phyloP scores from a whole-genome alignment of 257 asterid genomes.

The Euphrasia confusa region DNA sequence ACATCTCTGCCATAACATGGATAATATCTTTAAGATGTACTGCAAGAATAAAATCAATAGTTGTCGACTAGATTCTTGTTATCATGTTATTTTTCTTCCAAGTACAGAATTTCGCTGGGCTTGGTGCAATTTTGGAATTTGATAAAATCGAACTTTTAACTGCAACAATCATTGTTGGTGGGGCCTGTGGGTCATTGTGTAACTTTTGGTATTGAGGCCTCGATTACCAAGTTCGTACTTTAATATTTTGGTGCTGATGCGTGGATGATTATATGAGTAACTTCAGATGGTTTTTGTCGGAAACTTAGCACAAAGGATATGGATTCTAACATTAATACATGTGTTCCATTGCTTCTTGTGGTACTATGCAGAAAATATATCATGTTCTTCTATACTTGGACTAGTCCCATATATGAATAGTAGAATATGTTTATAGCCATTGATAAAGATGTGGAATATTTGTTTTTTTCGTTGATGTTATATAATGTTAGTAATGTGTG shows the following conservation, averaged over 20 bases:
- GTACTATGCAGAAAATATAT: background rate
- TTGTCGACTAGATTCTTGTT: conserved; percentile 11
- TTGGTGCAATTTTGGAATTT: conserved; percentile 13
- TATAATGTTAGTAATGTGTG: conserved; percentile 19
- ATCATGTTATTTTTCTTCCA: conserved; percentile 12
- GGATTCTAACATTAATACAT: conserved; percentile 8
- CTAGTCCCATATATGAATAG: conserved; percentile 9
- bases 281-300: background rate
- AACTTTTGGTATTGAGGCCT: conserved; percentile 13
- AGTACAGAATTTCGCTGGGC: conserved; percentile 7
- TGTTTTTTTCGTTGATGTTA: conserved; percentile 11
- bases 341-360: conserved; percentile 18
- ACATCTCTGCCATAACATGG: conserved; percentile 12
- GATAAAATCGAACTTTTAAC: background rate
- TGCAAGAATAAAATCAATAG: conserved; percentile 3
- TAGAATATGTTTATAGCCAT: conserved; percentile 15
- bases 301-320: background rate
- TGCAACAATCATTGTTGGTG: background rate
- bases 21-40: conserved; percentile 7
- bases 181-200: background rate
- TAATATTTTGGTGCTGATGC: background rate
- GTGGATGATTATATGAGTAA: background rate
- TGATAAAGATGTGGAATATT: conserved; percentile 3
- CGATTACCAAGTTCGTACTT: conserved; percentile 9
- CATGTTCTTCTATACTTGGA: conserved; percentile 21